Evolutionary conservation across 1,139 yeast species (phyloP).

Genomic region (Zygosaccharomyces sapae): DNA sequence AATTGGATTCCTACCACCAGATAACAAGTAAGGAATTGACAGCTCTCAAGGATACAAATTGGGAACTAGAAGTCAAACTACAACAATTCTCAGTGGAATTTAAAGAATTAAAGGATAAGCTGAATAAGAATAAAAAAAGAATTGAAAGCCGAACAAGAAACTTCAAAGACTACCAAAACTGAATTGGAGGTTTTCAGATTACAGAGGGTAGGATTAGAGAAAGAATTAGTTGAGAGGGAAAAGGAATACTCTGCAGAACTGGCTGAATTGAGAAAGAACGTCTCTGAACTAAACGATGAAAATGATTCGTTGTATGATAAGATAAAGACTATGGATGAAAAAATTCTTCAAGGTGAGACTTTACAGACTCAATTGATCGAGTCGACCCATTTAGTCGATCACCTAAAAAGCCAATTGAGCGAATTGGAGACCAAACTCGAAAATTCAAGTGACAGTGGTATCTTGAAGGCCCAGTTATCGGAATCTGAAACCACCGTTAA

Average conservation of each 20-base stretch:
- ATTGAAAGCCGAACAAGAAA: slow-evolving; percentile 27
- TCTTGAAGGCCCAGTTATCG: slow-evolving; percentile 59
- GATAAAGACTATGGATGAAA: slow-evolving; percentile 10
- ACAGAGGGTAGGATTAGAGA: slow-evolving; percentile 41
- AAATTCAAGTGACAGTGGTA: slow-evolving; percentile 56
- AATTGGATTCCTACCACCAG: slow-evolving; percentile 36
- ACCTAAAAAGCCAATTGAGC: not conserved
- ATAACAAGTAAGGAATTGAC: slow-evolving; percentile 42
- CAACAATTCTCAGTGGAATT: slow-evolving; percentile 50
- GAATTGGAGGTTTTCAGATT: slow-evolving; percentile 49
- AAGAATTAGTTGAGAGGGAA: slow-evolving; percentile 40
- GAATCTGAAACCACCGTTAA: slow-evolving; percentile 62
- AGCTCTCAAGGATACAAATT: slow-evolving; percentile 61
- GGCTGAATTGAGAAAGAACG: slow-evolving; percentile 46
- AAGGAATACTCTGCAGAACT: slow-evolving; percentile 41
- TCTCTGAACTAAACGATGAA: slow-evolving; percentile 59
- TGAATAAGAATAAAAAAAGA: slow-evolving; percentile 40
- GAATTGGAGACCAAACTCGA: slow-evolving; percentile 1
- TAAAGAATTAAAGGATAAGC: slow-evolving; percentile 31
- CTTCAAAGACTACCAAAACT: slow-evolving; percentile 39
- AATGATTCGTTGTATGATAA: slow-evolving; percentile 39
- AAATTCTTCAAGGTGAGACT: not conserved
- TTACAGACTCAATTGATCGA: slow-evolving; percentile 1
- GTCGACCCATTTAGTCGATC: slow-evolving; percentile 4
- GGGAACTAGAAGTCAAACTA: slow-evolving; percentile 68